phyloP scores from a whole-genome alignment of 2,329 filamentous ascomycete genomes.

The Lojkania enalia region DNA sequence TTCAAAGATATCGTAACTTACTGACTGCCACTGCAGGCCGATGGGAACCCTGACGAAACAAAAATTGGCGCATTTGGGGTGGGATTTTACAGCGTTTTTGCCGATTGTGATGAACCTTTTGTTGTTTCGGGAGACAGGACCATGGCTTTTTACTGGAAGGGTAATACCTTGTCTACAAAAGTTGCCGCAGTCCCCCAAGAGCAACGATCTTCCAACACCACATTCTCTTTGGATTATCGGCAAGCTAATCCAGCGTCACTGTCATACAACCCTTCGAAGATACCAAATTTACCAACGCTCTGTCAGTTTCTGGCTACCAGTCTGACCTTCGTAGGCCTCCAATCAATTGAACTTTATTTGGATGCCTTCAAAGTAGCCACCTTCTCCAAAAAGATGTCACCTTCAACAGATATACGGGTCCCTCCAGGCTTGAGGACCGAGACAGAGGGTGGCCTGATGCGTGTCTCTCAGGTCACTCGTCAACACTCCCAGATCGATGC shows the following conservation, averaged over 20 bases:
- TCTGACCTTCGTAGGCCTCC: conserved; percentile 89
- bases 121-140: conserved; percentile 89
- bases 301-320: conserved; percentile 93
- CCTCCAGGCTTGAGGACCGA: conserved; percentile 78
- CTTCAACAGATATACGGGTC: conserved; percentile 70
- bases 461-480: conserved; percentile 75
- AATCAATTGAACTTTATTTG: conserved; percentile 86
- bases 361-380: conserved; percentile 82
- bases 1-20: too few relatives aligned
- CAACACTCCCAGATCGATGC: conserved; percentile 93
- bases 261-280: conserved; percentile 61
- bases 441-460: conserved; percentile 89
- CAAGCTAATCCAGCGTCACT: conserved; percentile 64
- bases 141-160: conserved; percentile 99
- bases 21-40: too few relatives aligned
- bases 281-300: conserved; percentile 83
- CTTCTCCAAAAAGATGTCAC: conserved; percentile 83
- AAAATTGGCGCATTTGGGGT: conserved; percentile 99
- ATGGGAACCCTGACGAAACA: conserved; percentile 97
- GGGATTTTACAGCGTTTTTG: conserved; percentile 97
- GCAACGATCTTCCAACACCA: conserved; percentile 71
- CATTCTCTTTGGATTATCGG: conserved; percentile 93
- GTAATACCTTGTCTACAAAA: conserved; percentile 93
- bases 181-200: conserved; percentile 73
- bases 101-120: conserved; percentile 97